phyloP scores from a whole-genome alignment of 345 rosid species.

The Populus deltoides region DNA sequence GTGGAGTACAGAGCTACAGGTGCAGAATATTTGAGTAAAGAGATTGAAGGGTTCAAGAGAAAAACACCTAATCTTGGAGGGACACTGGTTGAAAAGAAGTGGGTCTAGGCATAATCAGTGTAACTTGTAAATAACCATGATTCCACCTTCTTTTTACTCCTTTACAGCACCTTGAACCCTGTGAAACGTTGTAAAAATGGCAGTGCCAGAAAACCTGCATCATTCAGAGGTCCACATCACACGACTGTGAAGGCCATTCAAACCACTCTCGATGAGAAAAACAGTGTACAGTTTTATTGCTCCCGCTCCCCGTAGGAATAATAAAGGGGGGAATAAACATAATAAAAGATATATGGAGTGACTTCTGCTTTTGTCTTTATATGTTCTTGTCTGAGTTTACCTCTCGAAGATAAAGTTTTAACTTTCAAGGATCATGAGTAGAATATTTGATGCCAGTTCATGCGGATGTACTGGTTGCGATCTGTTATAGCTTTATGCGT shows the following conservation, averaged over 20 bases:
- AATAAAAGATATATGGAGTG: background rate
- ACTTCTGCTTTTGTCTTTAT: background rate
- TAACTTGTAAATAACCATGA: too few relatives aligned
- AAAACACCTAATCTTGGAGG: too few relatives aligned
- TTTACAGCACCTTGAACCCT: background rate
- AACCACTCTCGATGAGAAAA: background rate
- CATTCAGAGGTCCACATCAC: background rate
- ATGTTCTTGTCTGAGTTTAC: background rate
- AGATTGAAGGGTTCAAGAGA: too few relatives aligned
- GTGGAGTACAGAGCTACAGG: too few relatives aligned
- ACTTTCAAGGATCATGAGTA: background rate
- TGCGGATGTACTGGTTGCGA: background rate
- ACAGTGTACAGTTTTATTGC: background rate
- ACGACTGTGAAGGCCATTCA: background rate
- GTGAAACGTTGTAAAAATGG: background rate
- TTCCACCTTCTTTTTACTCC: too few relatives aligned
- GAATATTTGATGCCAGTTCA: background rate
- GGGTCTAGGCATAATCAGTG: too few relatives aligned
- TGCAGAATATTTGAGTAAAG: too few relatives aligned
- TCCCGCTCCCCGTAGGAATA: background rate
- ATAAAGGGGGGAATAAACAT: background rate
- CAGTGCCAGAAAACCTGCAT: background rate
- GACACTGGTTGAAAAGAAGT: too few relatives aligned
- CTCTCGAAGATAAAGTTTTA: background rate
- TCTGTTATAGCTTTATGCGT: too few relatives aligned